Evolutionary conservation across 2,329 filamentous ascomycete species (phyloP), one percentile per base, ranked within the genome.

Genomic region (Colletotrichum cereale): DNA sequence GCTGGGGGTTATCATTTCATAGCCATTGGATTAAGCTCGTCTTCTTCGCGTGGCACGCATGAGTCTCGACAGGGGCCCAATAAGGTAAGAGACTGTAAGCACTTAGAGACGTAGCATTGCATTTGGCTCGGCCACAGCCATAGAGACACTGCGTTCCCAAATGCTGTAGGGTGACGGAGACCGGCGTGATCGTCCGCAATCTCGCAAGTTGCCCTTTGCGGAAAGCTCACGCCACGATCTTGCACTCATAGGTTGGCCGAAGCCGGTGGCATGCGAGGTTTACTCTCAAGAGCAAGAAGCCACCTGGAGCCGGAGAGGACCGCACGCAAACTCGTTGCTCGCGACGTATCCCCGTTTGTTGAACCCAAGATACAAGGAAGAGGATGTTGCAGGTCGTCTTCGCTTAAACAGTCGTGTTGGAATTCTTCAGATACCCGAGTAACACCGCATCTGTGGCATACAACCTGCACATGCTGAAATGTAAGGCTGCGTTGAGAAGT

Each of bases 111-210:
- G 50, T 26, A 6, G 14, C n/a, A 42, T 36, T 11, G 14, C 5
- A 16, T 16, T n/a, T 34, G 8, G 29, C 29, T 36, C 26, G 58
- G 38, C 38, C 29, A 14, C 26, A n/a, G 47, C 14, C 29, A 31
- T 11, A 36, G 12, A 38, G 12, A 21, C 24, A 26, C 62, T 42
- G 48, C 26, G 12, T 62, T 36, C 26, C 36, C 21, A n/a, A 26
- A 34, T 53, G 26, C 40, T 31, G 26, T 3, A 66, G 57, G 34
- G 10, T 48, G n/a, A 40, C 11, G 12, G 57, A 67, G 7, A 26
- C 12, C 61, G 53, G 66, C 16, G 14, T 44, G 42, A 36, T 24
- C 11, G 29, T 52, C 57, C 68, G 68, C 21, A 24, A 62, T 71
- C 36, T 55, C 55, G 61, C 36, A 55, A 44, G 12, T 16, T 16